phyloP scores from a whole-genome alignment of 352 stramenopile species.

The Phytopythium chamaehyphon region DNA sequence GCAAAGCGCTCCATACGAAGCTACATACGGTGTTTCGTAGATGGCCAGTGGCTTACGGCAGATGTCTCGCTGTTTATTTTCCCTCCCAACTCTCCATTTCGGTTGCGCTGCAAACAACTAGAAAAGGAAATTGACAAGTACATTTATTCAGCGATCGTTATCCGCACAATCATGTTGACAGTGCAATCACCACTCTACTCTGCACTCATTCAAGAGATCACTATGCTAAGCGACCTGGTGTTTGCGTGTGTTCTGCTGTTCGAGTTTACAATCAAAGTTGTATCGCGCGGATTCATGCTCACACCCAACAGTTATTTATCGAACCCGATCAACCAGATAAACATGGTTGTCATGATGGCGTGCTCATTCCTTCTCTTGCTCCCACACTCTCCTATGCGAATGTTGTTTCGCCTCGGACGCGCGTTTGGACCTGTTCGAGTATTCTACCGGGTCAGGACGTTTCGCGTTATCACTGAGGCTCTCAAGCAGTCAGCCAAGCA shows the following conservation, averaged over 20 bases:
- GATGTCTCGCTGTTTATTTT: conserved; percentile 82
- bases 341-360: conserved; percentile 75
- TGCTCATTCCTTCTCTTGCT: conserved; percentile 72
- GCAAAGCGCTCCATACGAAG: conserved; percentile 2
- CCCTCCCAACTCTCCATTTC: conserved; percentile 59
- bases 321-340: conserved; percentile 81
- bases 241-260: conserved; percentile 75
- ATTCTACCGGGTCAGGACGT: conserved; percentile 83
- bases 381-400: conserved; percentile 70
- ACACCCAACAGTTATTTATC: conserved; percentile 80
- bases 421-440: conserved; percentile 81
- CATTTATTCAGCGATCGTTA: conserved; percentile 77
- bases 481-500: conserved; percentile 67
- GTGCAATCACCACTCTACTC: conserved; percentile 78
- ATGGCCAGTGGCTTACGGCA: conserved; percentile 66
- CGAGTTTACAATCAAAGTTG: conserved; percentile 83
- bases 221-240: conserved; percentile 59
- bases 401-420: conserved; percentile 65
- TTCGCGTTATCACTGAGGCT: conserved; percentile 81
- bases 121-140: conserved; percentile 85
- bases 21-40: conserved; percentile 51
- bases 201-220: conserved; percentile 77
- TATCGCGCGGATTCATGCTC: conserved; percentile 73
- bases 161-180: conserved; percentile 68
- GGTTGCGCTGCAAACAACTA: conserved; percentile 57